These are phyloP conservation scores for Artemisia annua DNA, from an alignment of 129 eudicot genomes.

Conservation along the genomic window DNA sequence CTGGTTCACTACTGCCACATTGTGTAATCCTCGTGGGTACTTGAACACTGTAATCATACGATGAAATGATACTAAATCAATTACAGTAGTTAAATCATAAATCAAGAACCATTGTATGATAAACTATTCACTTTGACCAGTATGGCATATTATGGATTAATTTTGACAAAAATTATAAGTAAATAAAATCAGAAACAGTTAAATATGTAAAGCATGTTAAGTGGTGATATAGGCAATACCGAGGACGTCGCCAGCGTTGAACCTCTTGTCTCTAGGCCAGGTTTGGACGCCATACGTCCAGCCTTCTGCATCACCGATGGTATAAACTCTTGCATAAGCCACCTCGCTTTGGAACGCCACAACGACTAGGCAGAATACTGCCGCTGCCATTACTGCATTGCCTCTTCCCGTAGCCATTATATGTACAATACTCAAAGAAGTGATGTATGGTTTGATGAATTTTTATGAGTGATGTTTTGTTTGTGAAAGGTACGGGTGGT, in stretches of 20 bases:
- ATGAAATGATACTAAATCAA: no score
- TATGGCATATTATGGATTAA: no score
- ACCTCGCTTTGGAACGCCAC: constrained; percentile 29
- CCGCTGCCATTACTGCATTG: constrained; percentile 47
- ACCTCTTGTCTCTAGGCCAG: constrained; percentile 67
- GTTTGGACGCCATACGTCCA: constrained; percentile 50
- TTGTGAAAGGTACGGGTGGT: constrained; percentile 19
- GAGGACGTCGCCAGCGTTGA: constrained; percentile 69
- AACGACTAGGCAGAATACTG: constrained; percentile 30
- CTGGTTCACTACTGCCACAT: no score
- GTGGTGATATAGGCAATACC: no score
- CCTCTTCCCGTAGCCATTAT: constrained; percentile 68
- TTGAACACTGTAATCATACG: no score
- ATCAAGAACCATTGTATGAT: no score
- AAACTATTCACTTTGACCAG: no score
- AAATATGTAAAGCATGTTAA: no score
- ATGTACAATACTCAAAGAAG: neutral
- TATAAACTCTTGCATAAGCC: constrained; percentile 50
- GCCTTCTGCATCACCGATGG: constrained; percentile 61
- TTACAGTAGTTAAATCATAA: no score
- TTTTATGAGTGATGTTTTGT: constrained; percentile 13
- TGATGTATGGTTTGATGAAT: constrained; percentile 5
- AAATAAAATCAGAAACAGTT: no score
- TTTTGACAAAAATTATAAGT: no score
- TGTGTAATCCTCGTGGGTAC: no score